Conservation (phyloP, 352 stramenopile genomes). For the Globisporangium emineosum region DNA sequence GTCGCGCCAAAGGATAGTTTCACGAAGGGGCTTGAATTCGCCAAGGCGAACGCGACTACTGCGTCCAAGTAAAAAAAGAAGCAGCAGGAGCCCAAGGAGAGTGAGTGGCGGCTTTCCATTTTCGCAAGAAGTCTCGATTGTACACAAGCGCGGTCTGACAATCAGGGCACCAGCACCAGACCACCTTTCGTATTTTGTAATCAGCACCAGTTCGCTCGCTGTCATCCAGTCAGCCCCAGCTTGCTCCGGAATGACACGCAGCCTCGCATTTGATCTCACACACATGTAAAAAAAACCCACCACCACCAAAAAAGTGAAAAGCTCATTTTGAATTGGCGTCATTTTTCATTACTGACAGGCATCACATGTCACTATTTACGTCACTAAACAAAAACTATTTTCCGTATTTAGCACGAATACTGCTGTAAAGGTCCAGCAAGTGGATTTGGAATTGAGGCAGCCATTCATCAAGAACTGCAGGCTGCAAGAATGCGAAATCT, state of each 20-base stretch:
- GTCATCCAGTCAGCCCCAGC: not conserved
- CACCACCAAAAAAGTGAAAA: not conserved
- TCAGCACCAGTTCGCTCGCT: not conserved
- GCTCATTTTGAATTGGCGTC: not conserved
- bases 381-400: not conserved
- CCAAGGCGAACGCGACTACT: constrained; percentile 15
- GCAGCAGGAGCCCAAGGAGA: not conserved
- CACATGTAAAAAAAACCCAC: not conserved
- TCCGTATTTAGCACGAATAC: not conserved
- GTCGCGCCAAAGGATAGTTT: constrained; percentile 81
- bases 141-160: constrained; percentile 1
- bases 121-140: constrained; percentile 1
- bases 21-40: constrained; percentile 72
- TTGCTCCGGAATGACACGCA: not conserved
- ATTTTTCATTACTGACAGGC: too few relatives aligned
- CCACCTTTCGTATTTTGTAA: not conserved
- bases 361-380: constrained; percentile 6
- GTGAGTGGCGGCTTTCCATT: not conserved
- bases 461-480: constrained; percentile 8
- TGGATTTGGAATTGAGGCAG: constrained; percentile 2
- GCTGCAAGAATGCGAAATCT: constrained; percentile 54
- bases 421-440: not conserved
- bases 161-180: not conserved
- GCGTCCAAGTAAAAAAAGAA: constrained; percentile 13
- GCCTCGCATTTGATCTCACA: not conserved